phyloP scores from a whole-genome alignment of 495 filamentous ascomycete species.

The Podospora australis region DNA sequence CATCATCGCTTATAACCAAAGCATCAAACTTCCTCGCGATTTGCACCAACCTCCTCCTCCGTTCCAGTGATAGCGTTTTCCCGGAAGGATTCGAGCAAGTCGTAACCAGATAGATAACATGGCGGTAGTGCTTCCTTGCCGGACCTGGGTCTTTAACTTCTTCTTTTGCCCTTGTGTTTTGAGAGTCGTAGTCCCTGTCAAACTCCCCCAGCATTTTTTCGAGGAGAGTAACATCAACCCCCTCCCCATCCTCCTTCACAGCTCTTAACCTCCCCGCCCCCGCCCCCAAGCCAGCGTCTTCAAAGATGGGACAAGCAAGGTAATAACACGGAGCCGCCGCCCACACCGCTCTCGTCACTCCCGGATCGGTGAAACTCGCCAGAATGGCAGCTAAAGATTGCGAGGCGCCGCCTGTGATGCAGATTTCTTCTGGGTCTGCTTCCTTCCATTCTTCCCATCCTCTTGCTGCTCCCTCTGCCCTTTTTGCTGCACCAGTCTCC shows the following conservation, averaged over 20 bases:
- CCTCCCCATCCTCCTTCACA: conserved; percentile 68
- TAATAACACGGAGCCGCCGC: conserved; percentile 75
- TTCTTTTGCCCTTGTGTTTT: not conserved
- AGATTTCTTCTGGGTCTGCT: conserved; percentile 53
- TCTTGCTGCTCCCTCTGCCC: not conserved
- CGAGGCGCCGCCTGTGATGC: conserved; percentile 73
- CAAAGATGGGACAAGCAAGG: conserved; percentile 70
- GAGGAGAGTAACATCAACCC: conserved; percentile 58
- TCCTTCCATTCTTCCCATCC: too few species aligned
- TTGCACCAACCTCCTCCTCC: conserved; percentile 55
- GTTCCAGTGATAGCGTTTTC: conserved; percentile 59
- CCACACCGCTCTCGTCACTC: conserved; percentile 49
- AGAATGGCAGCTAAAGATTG: conserved; percentile 70
- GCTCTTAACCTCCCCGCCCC: conserved; percentile 50
- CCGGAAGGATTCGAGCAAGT: conserved; percentile 78
- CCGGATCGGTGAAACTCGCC: conserved; percentile 68
- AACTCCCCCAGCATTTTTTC: conserved; percentile 34
- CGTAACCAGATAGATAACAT: conserved; percentile 77
- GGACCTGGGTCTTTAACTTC: conserved; percentile 26
- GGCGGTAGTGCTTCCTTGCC: conserved; percentile 64
- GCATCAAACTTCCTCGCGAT: conserved; percentile 70
- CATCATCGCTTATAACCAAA: conserved; percentile 77
- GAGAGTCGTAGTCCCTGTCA: conserved; percentile 24
- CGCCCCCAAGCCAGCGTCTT: conserved; percentile 63
- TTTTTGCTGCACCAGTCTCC: too few species aligned